Conservation (phyloP, 2,329 filamentous ascomycete species). For the Xylaria sp. region DNA sequence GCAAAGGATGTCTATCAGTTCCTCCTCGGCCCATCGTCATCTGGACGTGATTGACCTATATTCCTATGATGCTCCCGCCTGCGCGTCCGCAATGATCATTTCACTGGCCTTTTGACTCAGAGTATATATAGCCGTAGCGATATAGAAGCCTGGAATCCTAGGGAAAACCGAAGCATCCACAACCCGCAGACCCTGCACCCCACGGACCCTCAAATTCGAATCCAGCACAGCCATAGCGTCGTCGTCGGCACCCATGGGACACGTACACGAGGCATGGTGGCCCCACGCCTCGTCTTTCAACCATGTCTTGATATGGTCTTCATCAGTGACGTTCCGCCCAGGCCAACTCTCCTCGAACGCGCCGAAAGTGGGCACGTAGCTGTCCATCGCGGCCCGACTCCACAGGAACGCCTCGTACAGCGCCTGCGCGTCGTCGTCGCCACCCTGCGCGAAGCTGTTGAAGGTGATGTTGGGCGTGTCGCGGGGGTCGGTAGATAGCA, state of each 20-base stretch:
- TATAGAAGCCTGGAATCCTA: slow-evolving; percentile 33
- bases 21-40: neutral
- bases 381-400: slow-evolving; percentile 56
- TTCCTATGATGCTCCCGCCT: neutral
- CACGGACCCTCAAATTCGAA: slow-evolving; percentile 61
- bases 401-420: slow-evolving; percentile 64
- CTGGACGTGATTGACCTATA: neutral
- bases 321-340: slow-evolving; percentile 13
- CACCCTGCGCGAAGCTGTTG: slow-evolving; percentile 63
- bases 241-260: slow-evolving; percentile 49
- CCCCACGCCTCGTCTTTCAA: slow-evolving; percentile 37
- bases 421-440: slow-evolving; percentile 61
- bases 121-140: slow-evolving; percentile 29
- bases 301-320: slow-evolving; percentile 33
- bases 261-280: slow-evolving; percentile 42
- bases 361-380: slow-evolving; percentile 21
- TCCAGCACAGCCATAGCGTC: slow-evolving; percentile 65
- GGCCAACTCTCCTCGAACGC: slow-evolving; percentile 28
- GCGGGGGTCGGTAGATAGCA: slow-evolving; percentile 67
- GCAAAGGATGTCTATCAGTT: neutral
- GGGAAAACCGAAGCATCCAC: slow-evolving; percentile 64
- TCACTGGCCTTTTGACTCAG: slow-evolving; percentile 35
- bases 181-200: slow-evolving; percentile 62
- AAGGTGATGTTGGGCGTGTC: slow-evolving; percentile 70
- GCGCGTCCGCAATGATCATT: slow-evolving; percentile 32